Evolutionary conservation across 208 protist genomes (phyloP).

Genomic region (Acanthamoeba royreba): DNA sequence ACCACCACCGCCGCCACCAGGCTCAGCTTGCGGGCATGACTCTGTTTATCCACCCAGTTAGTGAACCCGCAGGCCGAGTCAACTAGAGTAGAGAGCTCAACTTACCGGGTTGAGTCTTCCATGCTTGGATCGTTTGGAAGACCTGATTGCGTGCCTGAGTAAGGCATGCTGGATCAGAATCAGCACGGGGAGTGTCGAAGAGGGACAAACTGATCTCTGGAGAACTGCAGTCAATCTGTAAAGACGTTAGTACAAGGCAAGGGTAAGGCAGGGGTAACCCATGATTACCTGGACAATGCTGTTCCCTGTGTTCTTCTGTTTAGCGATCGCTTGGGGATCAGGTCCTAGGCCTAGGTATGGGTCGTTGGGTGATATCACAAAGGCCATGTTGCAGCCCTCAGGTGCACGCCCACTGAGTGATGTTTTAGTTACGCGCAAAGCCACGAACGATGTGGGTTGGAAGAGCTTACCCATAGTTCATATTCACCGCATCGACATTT

Average conservation of each 20-base stretch:
- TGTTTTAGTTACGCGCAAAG: not conserved
- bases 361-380: slow-evolving; percentile 22
- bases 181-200: not conserved
- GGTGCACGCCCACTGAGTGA: not conserved
- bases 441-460: not conserved
- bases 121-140: not conserved
- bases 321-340: no score
- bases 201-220: not conserved
- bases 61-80: not conserved
- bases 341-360: not conserved
- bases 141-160: not conserved
- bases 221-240: not conserved
- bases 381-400: slow-evolving; percentile 41
- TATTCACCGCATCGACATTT: not conserved
- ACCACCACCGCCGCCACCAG: no score
- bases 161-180: not conserved
- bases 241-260: no score
- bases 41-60: not conserved
- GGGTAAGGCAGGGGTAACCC: no score
- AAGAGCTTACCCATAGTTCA: not conserved
- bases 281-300: not conserved
- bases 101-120: not conserved
- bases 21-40: not conserved
- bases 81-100: no score
- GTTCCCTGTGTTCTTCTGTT: not conserved